These are phyloP conservation scores for Xanthoconium separans DNA, from an alignment of 1,284 basidiomycete species.

Conservation along the genomic window DNA sequence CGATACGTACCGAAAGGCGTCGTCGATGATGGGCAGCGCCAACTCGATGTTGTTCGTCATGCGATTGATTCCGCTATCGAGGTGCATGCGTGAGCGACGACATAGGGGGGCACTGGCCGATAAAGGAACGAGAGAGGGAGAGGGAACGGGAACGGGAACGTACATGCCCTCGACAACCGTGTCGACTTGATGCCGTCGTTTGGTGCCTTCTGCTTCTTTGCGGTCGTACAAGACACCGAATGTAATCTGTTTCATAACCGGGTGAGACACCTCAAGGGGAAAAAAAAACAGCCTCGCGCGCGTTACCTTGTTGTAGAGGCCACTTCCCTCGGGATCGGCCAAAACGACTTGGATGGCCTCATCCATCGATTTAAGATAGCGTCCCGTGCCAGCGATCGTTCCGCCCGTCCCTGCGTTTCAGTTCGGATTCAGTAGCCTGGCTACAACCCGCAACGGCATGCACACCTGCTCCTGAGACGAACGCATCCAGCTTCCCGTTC, in stretches of 20 bases:
- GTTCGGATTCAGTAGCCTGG: not conserved
- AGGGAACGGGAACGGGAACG: constrained; percentile 32
- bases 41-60: constrained; percentile 85
- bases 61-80: constrained; percentile 80
- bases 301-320: constrained; percentile 87
- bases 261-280: not conserved
- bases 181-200: constrained; percentile 90
- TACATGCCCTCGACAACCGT: constrained; percentile 88
- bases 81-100: too few species aligned
- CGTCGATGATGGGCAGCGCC: constrained; percentile 79
- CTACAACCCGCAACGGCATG: constrained; percentile 6
- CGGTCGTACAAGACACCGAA: constrained; percentile 92
- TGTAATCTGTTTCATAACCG: constrained; percentile 58
- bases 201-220: constrained; percentile 94
- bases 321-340: constrained; percentile 93
- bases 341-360: constrained; percentile 70
- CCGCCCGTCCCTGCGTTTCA: constrained; percentile 79
- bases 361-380: constrained; percentile 74
- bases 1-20: constrained; percentile 72
- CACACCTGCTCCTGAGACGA: constrained; percentile 90
- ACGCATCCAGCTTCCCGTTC: constrained; percentile 79
- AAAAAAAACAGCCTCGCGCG: not conserved
- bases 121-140: not conserved
- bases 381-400: constrained; percentile 86
- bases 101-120: not conserved